A percentile compares a stretch with the other conserved stretches of the same genome.
These are phyloP conservation scores for Aspergillus homomorphus DNA, from an alignment of 495 filamentous ascomycete species.

Conservation along the genomic window DNA sequence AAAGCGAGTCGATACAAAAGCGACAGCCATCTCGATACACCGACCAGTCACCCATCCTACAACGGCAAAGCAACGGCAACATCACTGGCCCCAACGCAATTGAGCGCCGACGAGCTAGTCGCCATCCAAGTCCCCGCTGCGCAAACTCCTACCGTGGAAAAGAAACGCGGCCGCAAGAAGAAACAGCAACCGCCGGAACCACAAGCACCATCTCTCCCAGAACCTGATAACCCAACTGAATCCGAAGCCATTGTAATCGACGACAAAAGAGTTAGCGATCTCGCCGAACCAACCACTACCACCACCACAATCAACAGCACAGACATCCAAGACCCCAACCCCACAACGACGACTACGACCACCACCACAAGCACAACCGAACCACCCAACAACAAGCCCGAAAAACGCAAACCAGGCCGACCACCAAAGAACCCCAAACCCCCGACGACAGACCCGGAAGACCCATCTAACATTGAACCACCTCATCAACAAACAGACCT, in stretches of 20 bases:
- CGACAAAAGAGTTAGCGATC: neutral
- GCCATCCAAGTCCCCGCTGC: slow-evolving; percentile 19
- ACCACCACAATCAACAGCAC: neutral
- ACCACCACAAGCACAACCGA: neutral
- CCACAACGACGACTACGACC: neutral
- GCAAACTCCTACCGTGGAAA: slow-evolving; percentile 27
- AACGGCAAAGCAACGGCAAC: neutral
- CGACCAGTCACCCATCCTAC: neutral
- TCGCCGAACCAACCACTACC: neutral
- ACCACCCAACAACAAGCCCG: slow-evolving; percentile 6
- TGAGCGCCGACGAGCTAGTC: slow-evolving; percentile 31
- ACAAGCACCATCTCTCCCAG: slow-evolving; percentile 32
- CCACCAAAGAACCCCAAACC: slow-evolving; percentile 22
- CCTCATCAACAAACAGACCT: neutral
- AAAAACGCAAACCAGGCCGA: slow-evolving; percentile 25
- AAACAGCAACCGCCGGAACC: slow-evolving; percentile 27
- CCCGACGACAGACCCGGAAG: slow-evolving; percentile 1
- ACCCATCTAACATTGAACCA: neutral
- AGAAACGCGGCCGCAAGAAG: slow-evolving; percentile 34
- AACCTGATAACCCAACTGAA: neutral
- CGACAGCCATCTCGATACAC: slow-evolving; percentile 8
- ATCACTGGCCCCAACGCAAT: slow-evolving; percentile 13
- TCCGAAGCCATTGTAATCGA: neutral
- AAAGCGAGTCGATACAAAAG: slow-evolving; percentile 25
- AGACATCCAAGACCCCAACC: too few relatives aligned